Base-by-base conservation (phyloP, 2,329 filamentous ascomycete species). In the Penicillium italicum region DNA sequence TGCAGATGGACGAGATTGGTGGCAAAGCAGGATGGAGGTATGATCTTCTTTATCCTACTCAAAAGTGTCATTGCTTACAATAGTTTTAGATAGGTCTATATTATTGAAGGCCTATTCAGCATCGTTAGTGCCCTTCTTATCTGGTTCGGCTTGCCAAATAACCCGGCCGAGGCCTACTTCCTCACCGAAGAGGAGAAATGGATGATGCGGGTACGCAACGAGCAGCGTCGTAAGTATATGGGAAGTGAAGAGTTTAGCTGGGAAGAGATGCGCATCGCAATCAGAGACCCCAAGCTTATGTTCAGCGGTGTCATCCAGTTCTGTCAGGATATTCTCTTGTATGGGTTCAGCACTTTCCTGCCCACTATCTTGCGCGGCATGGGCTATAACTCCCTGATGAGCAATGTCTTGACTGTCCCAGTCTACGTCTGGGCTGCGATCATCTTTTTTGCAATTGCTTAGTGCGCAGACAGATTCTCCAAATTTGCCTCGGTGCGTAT, bases 261-360 rank as follows among this genome's bases (percentile, higher is more conserved):
- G 52, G 46, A 55, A 26, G 52, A 55, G 26, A 55, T 55, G 52
- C 46, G 28, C 8, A 50, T 55, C 11, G 52, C 52, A 7, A 12
- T 50, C 24, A 55, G 46, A 20, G 82, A 84, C 55, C 76, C 77
- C 1, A 84, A 84, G 61, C 64, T 82, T 3, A 80, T 78, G 53
- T 67, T 83, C 43, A 80, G 76, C 54, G 77, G 75, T 5, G 57
- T 69, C 24, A 79, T 79, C 18, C 79, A 82, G 44, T 82, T 83
- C 64, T 81, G 78, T 48, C 76, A 79, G 55, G 78, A 81, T 55
- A 79, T 80, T 26, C 68, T 81, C 41, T 72, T 81, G 0, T 84
- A 82, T 62, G 82, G 81, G n/a, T 83, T 84, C 66, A 79, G 76
- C 59, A 84, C 80, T 10, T 85, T 85, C 64, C 69, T 84, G 4